Evolutionary conservation across 139 green algal genomes (phyloP), one percentile per base, ranked within the genome.

Genomic region (Chlamydomonas sp.): DNA sequence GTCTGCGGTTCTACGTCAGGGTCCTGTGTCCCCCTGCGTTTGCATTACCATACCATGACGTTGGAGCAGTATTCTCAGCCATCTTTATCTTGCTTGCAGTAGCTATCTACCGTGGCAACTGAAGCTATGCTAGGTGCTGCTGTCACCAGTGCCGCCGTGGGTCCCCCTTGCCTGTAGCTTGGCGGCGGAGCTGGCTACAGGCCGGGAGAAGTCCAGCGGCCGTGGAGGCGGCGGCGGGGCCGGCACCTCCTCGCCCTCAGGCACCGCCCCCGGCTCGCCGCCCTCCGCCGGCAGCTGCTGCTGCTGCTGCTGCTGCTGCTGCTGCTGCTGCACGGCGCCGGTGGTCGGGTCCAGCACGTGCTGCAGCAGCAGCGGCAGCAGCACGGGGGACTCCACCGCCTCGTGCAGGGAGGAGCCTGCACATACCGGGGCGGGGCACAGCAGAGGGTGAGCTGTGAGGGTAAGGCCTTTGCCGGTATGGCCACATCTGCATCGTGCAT

Each of bases 321-420:
- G 31, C 31, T 49, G 31, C 31, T 49, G 71, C 12, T 59, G 66
- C 5, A 67, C 63, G 15, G 67, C 73, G 31, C 83, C 83, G 14
- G 83, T 81, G 73, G 73, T 31, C n/a, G 83, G 83, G 17, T 76
- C 72, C 20, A 80, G 62, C n/a, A 81, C 1, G 72, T 81, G 83
- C 5, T 71, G 31, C 73, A 87, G 73, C 61, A 87, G 83, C n/a
- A 16, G 7, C 9, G 12, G 2, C 61, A 18, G 72, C 72, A 87
- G 68, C 3, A 62, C 83, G 5, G 73, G 31, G 31, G 31, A 49
- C 31, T 87, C 83, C 72, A 87, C 15, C 17, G 72, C 31, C 6
- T 79, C 61, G 10, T 79, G 71, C 60, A 79, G 63, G 60, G 69
- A 4, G 68, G 71, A n/a, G 69, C 68, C 80, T 86, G 80, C 8